A percentile compares a stretch with the other conserved stretches of the same genome.
These are phyloP conservation scores for Neocallimastix lanati DNA, from an alignment of 192 early-diverging fungal species.

Conservation along the genomic window DNA sequence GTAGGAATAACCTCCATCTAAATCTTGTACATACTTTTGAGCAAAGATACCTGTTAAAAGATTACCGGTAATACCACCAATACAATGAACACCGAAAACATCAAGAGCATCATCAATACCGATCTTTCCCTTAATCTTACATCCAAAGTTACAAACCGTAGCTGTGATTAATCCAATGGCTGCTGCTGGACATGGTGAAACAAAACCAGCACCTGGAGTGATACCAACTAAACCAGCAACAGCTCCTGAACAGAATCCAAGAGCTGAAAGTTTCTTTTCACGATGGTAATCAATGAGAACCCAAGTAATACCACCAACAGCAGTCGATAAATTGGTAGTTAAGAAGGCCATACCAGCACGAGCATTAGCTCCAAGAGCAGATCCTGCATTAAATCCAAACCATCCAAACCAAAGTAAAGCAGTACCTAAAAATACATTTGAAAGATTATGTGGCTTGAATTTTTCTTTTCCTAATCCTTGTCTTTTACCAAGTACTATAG, in stretches of 20 bases:
- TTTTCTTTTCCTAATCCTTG: conserved; percentile 38
- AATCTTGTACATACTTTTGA: conserved; percentile 39
- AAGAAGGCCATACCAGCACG: conserved; percentile 57
- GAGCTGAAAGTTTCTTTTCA: too few relatives aligned
- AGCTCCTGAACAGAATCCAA: conserved; percentile 77
- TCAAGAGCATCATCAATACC: conserved; percentile 38
- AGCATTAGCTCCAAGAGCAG: conserved; percentile 46
- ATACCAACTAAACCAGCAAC: too few relatives aligned
- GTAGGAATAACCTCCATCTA: conserved; percentile 17
- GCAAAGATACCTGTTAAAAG: conserved; percentile 78
- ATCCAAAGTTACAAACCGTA: conserved; percentile 40
- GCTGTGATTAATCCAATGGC: conserved; percentile 77
- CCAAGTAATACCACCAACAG: too few relatives aligned
- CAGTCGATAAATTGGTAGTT: conserved; percentile 55
- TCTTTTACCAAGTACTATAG: conserved; percentile 64
- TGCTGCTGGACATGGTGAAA: conserved; percentile 48
- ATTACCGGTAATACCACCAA: conserved; percentile 50
- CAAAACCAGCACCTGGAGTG: too few relatives aligned
- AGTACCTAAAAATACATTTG: too few relatives aligned
- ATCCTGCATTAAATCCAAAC: conserved; percentile 77
- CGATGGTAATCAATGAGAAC: too few relatives aligned
- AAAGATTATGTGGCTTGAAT: conserved; percentile 65
- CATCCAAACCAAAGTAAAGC: too few relatives aligned
- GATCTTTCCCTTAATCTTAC: conserved; percentile 39
- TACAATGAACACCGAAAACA: conserved; percentile 41